Conservation (phyloP, 2,329 filamentous ascomycete species). For the Trichophyton benhamiae region DNA sequence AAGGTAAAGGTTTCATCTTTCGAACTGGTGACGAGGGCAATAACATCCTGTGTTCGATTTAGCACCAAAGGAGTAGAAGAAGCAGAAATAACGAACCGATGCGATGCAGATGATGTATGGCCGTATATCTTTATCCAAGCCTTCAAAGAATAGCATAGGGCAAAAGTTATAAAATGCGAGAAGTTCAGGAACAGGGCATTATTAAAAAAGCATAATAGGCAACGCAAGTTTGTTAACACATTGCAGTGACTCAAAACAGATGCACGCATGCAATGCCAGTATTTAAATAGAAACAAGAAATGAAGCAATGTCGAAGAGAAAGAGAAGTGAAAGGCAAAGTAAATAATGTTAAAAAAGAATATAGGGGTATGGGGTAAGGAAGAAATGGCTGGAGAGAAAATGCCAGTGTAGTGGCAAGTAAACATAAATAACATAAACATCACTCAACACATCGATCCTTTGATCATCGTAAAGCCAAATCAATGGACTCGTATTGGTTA, state of each 20-base stretch:
- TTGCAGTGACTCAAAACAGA: background rate
- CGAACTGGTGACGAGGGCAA: background rate
- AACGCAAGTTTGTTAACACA: background rate
- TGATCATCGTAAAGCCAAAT: background rate
- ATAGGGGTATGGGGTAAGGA: background rate
- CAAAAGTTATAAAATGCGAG: background rate
- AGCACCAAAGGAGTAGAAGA: background rate
- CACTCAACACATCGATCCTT: background rate
- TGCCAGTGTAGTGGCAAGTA: background rate
- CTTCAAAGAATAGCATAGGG: background rate
- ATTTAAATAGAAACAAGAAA: background rate
- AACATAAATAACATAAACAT: constrained; percentile 4
- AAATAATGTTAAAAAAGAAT: background rate
- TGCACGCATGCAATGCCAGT: background rate
- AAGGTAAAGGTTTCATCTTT: background rate
- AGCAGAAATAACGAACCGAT: background rate
- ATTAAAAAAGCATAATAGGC: background rate
- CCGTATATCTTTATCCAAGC: background rate
- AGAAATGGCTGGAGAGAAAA: background rate
- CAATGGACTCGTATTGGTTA: background rate
- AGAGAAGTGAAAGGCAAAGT: background rate
- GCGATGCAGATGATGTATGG: background rate
- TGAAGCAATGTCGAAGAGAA: background rate
- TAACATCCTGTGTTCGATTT: background rate
- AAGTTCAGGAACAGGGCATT: background rate